These are phyloP conservation scores for Gaultheria prostrata DNA, from an alignment of 148 eudicot genomes.

Conservation along the genomic window DNA sequence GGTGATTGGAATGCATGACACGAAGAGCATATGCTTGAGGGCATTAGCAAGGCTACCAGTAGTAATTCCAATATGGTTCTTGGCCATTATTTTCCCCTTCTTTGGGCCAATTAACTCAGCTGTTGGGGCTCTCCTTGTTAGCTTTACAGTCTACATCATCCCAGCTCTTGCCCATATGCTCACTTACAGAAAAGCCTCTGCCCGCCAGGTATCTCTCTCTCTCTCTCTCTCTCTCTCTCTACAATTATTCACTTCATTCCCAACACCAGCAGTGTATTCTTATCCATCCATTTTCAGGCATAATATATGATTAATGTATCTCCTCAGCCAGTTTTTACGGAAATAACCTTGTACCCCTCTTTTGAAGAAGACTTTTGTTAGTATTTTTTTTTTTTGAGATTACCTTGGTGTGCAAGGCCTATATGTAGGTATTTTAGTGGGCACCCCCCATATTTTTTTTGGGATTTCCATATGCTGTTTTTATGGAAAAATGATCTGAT, in stretches of 20 bases:
- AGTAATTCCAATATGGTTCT: slow-evolving; percentile 55
- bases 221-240: not conserved
- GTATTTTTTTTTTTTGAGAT: not conserved
- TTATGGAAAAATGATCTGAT: too few species aligned
- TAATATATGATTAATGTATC: not conserved
- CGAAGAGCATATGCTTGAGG: slow-evolving; percentile 70
- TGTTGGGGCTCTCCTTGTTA: slow-evolving; percentile 84
- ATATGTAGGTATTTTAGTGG: too few species aligned
- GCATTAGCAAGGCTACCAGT: slow-evolving; percentile 81
- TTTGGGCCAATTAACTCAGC: slow-evolving; percentile 83
- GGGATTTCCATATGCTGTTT: too few species aligned
- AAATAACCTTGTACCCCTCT: not conserved
- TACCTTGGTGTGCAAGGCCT: too few species aligned
- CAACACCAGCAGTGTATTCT: not conserved
- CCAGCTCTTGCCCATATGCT: slow-evolving; percentile 90
- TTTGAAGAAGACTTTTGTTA: not conserved
- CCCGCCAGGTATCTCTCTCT: slow-evolving; percentile 55
- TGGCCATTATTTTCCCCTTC: slow-evolving; percentile 56
- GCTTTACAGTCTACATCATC: slow-evolving; percentile 86
- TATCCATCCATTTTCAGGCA: not conserved
- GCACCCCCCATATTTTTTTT: too few species aligned
- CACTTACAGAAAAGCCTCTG: slow-evolving; percentile 64
- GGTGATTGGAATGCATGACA: slow-evolving; percentile 82
- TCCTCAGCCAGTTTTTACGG: not conserved
- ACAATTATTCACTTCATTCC: not conserved